Evolutionary conservation across 1,284 basidiomycete genomes (phyloP).

Genomic region (Apiotrichum gracile): DNA sequence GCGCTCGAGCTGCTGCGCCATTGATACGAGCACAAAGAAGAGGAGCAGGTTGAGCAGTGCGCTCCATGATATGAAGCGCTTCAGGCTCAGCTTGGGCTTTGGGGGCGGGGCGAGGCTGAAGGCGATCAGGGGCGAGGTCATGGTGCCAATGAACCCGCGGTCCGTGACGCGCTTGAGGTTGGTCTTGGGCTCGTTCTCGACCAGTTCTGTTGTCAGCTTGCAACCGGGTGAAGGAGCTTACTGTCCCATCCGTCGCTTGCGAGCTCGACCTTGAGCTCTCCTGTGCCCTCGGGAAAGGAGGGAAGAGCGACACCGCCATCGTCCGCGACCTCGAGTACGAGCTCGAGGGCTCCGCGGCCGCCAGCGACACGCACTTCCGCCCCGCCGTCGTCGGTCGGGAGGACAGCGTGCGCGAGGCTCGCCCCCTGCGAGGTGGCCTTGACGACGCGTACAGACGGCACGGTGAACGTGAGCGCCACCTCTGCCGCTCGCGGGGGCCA

Average conservation of each 20-base stretch:
- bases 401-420: slow-evolving; percentile 1
- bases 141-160: slow-evolving; percentile 6
- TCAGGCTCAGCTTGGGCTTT: too few relatives aligned
- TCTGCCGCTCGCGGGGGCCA: slow-evolving; percentile 25
- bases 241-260: slow-evolving; percentile 26
- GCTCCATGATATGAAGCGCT: too few relatives aligned
- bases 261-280: slow-evolving; percentile 23
- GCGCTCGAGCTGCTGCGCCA: slow-evolving; percentile 30
- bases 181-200: slow-evolving; percentile 7
- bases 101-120: slow-evolving; percentile 3
- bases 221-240: slow-evolving; percentile 11
- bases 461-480: slow-evolving; percentile 10
- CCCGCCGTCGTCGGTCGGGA: neutral
- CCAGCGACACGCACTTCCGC: slow-evolving; percentile 10
- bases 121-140: neutral
- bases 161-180: slow-evolving; percentile 8
- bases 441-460: slow-evolving; percentile 12
- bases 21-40: slow-evolving; percentile 29
- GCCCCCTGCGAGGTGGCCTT: slow-evolving; percentile 15
- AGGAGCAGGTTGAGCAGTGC: too few relatives aligned
- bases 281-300: slow-evolving; percentile 12
- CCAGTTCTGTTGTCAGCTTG: slow-evolving; percentile 7
- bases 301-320: slow-evolving; percentile 22
- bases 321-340: slow-evolving; percentile 21
- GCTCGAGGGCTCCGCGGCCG: slow-evolving; percentile 17